Conservation (phyloP, 768 basidiomycete species). For the Sporobolomyces phaffii region DNA sequence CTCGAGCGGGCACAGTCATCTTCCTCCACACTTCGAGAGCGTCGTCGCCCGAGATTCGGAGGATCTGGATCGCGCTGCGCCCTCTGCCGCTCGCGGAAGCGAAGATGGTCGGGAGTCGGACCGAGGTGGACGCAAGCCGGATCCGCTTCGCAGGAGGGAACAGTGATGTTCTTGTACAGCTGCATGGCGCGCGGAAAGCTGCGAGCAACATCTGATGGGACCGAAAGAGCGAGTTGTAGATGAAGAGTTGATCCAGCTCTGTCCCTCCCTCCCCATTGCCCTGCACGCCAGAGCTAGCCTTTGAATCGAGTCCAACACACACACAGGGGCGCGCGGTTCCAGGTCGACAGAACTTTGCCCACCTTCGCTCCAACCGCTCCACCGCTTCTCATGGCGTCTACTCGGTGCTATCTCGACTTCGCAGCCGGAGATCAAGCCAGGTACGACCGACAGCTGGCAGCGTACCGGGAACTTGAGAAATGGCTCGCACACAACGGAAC, state of each 20-base stretch:
- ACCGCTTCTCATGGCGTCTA: background rate
- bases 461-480: slow-evolving; percentile 46
- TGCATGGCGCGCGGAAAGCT: background rate
- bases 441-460: slow-evolving; percentile 41
- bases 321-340: too few relatives aligned
- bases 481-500: slow-evolving; percentile 49
- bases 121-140: background rate
- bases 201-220: too few relatives aligned
- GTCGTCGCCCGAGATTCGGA: slow-evolving; percentile 75
- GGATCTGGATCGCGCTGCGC: slow-evolving; percentile 72
- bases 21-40: slow-evolving; percentile 57
- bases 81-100: slow-evolving; percentile 82
- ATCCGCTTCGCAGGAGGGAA: background rate
- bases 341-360: too few relatives aligned
- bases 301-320: too few relatives aligned
- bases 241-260: too few relatives aligned
- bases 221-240: too few relatives aligned
- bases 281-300: too few relatives aligned
- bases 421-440: slow-evolving; percentile 48
- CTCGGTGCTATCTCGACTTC: slow-evolving; percentile 47
- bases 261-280: too few relatives aligned
- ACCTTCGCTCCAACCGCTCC: too few relatives aligned
- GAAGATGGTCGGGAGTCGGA: slow-evolving; percentile 59
- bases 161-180: too few relatives aligned
- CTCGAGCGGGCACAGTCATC: slow-evolving; percentile 32